Evolutionary conservation across 2,329 filamentous ascomycete species (phyloP).

Genomic region (Curvularia lunata): DNA sequence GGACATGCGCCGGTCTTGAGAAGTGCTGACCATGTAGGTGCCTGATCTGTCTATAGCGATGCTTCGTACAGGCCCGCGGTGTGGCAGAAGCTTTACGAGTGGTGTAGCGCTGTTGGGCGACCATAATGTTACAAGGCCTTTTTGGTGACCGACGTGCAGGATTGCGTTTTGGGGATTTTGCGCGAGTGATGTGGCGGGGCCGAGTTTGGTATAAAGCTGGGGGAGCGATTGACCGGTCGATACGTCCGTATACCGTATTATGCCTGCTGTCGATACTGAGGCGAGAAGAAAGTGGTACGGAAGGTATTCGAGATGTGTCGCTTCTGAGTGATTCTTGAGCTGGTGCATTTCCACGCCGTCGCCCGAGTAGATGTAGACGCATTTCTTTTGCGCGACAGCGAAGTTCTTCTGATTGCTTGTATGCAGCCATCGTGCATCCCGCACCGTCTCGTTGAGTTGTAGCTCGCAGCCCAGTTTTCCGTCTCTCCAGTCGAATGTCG

Average conservation of each 20-base stretch:
- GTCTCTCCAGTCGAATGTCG: slow-evolving; percentile 94
- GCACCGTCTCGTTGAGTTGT: slow-evolving; percentile 86
- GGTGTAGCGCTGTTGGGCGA: slow-evolving; percentile 88
- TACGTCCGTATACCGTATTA: slow-evolving; percentile 88
- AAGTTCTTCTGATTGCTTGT: slow-evolving; percentile 82
- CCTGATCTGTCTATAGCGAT: slow-evolving; percentile 87
- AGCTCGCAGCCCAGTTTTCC: slow-evolving; percentile 91
- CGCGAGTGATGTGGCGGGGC: slow-evolving; percentile 79
- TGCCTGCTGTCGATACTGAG: slow-evolving; percentile 82
- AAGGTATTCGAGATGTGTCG: slow-evolving; percentile 91
- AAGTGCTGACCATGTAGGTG: slow-evolving; percentile 92
- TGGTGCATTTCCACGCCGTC: slow-evolving; percentile 92
- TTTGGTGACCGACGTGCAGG: slow-evolving; percentile 90
- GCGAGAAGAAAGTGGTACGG: slow-evolving; percentile 95
- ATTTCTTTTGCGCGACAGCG: slow-evolving; percentile 94
- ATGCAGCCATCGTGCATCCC: slow-evolving; percentile 90
- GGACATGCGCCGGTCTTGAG: slow-evolving; percentile 89
- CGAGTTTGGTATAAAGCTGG: slow-evolving; percentile 83
- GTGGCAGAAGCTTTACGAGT: slow-evolving; percentile 87
- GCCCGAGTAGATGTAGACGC: slow-evolving; percentile 94
- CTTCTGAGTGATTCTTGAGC: slow-evolving; percentile 86
- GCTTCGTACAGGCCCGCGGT: slow-evolving; percentile 85
- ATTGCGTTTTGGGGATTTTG: slow-evolving; percentile 95
- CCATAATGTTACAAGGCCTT: slow-evolving; percentile 93
- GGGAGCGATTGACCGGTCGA: slow-evolving; percentile 89